These are phyloP conservation scores for Rhizopogon vulgaris DNA, from an alignment of 768 basidiomycete species.

Conservation along the genomic window DNA sequence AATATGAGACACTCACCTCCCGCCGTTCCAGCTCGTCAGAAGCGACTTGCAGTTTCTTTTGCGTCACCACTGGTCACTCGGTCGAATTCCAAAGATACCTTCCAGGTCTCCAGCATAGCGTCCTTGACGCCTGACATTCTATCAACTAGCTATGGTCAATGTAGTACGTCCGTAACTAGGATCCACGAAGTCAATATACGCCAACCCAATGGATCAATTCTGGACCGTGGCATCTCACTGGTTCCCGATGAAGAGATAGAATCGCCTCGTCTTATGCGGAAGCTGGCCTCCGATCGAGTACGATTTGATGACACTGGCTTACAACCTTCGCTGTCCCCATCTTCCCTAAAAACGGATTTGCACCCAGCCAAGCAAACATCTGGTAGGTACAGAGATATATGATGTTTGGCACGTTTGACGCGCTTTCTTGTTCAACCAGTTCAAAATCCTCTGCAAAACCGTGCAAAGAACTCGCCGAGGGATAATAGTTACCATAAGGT, in stretches of 20 bases:
- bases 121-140: no score
- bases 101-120: neutral
- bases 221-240: neutral
- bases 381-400: neutral
- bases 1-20: neutral
- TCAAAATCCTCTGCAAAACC: neutral
- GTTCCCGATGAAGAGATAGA: neutral
- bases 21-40: neutral
- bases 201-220: neutral
- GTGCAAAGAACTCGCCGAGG: neutral
- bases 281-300: neutral
- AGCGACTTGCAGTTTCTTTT: neutral
- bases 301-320: neutral
- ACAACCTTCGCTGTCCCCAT: neutral
- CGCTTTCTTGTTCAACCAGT: neutral
- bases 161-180: neutral
- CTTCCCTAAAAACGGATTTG: neutral
- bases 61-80: neutral
- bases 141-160: neutral
- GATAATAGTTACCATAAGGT: neutral
- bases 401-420: neutral
- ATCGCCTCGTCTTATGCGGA: neutral
- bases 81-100: neutral
- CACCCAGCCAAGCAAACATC: neutral
- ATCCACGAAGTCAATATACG: neutral